Conservation (phyloP, 768 basidiomycete species). For the Atractiella rhizophila region DNA sequence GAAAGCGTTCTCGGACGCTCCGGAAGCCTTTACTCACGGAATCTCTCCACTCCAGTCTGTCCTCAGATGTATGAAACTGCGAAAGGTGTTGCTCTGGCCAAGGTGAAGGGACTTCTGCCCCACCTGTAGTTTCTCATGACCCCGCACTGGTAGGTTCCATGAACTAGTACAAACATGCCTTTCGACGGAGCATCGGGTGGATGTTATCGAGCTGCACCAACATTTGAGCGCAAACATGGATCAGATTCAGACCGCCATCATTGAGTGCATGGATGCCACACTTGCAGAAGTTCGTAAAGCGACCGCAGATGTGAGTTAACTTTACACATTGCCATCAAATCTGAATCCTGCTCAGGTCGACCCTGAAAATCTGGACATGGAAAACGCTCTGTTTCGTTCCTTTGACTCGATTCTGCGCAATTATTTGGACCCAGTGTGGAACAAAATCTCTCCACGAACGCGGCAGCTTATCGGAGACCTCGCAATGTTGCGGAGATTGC, state of each 20-base stretch:
- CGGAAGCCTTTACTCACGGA: slow-evolving; percentile 78
- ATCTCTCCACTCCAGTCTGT: slow-evolving; percentile 73
- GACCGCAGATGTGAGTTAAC: slow-evolving; percentile 35
- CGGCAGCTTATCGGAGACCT: slow-evolving; percentile 77
- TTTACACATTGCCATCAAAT: not conserved
- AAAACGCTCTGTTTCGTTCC: slow-evolving; percentile 77
- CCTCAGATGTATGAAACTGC: slow-evolving; percentile 72
- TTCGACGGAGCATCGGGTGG: slow-evolving; percentile 55
- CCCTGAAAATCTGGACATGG: slow-evolving; percentile 69
- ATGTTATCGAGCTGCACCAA: slow-evolving; percentile 77
- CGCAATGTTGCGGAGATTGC: slow-evolving; percentile 52
- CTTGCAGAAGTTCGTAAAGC: slow-evolving; percentile 70
- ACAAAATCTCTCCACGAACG: slow-evolving; percentile 76
- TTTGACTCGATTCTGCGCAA: slow-evolving; percentile 70
- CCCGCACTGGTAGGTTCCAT: slow-evolving; percentile 44
- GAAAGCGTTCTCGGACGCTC: slow-evolving; percentile 92
- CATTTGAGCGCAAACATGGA: slow-evolving; percentile 59
- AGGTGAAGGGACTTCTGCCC: slow-evolving; percentile 29
- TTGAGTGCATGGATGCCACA: slow-evolving; percentile 80
- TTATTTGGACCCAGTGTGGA: slow-evolving; percentile 84
- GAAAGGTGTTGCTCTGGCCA: slow-evolving; percentile 75
- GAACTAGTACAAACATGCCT: slow-evolving; percentile 60
- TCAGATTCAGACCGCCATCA: slow-evolving; percentile 74
- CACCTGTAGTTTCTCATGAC: slow-evolving; percentile 5
- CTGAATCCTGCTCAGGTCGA: slow-evolving; percentile 38